These are phyloP conservation scores for Aspergillus alliaceus DNA, from an alignment of 2,329 filamentous ascomycete species.

Conservation along the genomic window DNA sequence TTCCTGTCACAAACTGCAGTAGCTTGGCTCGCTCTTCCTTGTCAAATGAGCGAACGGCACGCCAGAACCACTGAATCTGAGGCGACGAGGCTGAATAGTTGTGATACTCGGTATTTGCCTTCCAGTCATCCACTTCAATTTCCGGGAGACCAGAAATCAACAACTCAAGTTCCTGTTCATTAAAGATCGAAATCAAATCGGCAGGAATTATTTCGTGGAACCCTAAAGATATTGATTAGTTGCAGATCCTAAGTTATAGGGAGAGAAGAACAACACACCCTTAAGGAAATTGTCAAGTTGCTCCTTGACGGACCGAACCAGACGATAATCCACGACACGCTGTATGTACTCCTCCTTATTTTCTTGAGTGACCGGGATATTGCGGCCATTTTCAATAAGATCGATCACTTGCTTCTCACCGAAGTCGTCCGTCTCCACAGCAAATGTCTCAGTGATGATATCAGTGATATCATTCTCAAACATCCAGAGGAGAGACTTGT, in stretches of 20 bases:
- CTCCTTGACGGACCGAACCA: slow-evolving; percentile 87
- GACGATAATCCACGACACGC: slow-evolving; percentile 87
- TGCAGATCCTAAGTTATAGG: not conserved
- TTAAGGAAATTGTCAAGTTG: slow-evolving; percentile 92
- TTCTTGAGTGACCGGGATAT: slow-evolving; percentile 92
- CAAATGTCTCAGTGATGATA: slow-evolving; percentile 95
- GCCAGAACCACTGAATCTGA: slow-evolving; percentile 99
- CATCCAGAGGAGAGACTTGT: slow-evolving; percentile 99
- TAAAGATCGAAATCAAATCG: slow-evolving; percentile 94
- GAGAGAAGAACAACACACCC: slow-evolving; percentile 52
- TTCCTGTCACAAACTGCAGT: slow-evolving; percentile 96
- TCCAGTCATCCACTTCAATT: slow-evolving; percentile 98
- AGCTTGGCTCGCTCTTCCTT: slow-evolving; percentile 98
- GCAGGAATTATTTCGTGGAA: slow-evolving; percentile 98
- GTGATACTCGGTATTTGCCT: slow-evolving; percentile 97
- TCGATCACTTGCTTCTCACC: slow-evolving; percentile 86
- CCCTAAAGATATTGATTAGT: slow-evolving; percentile 48
- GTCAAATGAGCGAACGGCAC: slow-evolving; percentile 93
- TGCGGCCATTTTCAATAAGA: slow-evolving; percentile 80
- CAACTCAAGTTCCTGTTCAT: slow-evolving; percentile 94
- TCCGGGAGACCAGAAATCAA: slow-evolving; percentile 96
- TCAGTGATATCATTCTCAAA: slow-evolving; percentile 97
- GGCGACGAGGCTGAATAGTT: slow-evolving; percentile 93
- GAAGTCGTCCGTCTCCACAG: slow-evolving; percentile 90
- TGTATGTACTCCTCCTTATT: slow-evolving; percentile 99